Percentiles rank a stretch among this genome's conserved stretches.
These are phyloP conservation scores for Solanum habrochaites DNA, from an alignment of 257 asterid genomes.

Conservation along the genomic window DNA sequence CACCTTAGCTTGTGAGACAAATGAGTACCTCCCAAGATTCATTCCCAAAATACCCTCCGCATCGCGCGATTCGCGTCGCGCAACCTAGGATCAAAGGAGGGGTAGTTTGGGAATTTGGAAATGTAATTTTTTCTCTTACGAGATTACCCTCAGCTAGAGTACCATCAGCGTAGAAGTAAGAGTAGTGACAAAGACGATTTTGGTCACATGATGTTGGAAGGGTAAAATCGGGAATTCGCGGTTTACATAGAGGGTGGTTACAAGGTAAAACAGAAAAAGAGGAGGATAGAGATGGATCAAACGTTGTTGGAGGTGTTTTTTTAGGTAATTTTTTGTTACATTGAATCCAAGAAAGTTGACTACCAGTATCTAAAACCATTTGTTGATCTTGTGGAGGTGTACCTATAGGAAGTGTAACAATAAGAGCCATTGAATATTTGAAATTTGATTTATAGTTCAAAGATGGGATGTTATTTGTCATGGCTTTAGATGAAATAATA, in stretches of 20 bases:
- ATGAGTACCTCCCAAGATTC: slow-evolving; percentile 70
- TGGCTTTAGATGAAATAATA: background rate
- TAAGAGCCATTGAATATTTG: slow-evolving; percentile 71
- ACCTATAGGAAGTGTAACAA: slow-evolving; percentile 73
- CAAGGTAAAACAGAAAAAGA: slow-evolving; percentile 70
- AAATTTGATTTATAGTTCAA: slow-evolving; percentile 39
- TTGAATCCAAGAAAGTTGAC: slow-evolving; percentile 89
- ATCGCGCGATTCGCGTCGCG: slow-evolving; percentile 37
- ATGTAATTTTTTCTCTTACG: slow-evolving; percentile 48
- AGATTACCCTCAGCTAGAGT: slow-evolving; percentile 86
- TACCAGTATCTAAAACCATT: slow-evolving; percentile 87
- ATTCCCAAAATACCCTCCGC: slow-evolving; percentile 84
- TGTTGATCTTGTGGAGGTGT: slow-evolving; percentile 80
- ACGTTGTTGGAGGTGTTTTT: slow-evolving; percentile 33
- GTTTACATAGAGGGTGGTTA: slow-evolving; percentile 64
- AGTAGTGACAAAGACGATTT: slow-evolving; percentile 61
- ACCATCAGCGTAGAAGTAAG: slow-evolving; percentile 80
- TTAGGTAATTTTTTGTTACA: slow-evolving; percentile 37
- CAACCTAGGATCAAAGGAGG: slow-evolving; percentile 82
- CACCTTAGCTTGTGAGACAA: slow-evolving; percentile 55
- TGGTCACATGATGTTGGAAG: slow-evolving; percentile 81
- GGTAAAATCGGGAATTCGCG: slow-evolving; percentile 72
- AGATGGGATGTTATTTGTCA: background rate
- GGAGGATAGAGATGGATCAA: slow-evolving; percentile 73
- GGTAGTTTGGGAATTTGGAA: slow-evolving; percentile 46